Evolutionary conservation across 2,329 filamentous ascomycete genomes (phyloP).

Genomic region (Corinectria fuckeliana): DNA sequence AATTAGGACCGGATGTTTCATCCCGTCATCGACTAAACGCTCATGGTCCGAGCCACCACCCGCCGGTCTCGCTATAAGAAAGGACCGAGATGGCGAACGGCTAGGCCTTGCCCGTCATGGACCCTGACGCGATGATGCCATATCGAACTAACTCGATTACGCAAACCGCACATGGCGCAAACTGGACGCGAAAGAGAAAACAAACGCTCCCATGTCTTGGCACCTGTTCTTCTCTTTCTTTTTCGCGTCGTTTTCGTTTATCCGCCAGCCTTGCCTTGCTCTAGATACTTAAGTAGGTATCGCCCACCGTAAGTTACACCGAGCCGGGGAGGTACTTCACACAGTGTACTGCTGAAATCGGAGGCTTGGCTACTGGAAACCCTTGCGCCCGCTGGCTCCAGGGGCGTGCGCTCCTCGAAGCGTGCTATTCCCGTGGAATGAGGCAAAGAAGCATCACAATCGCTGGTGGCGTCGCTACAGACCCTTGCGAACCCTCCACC

Average conservation of each 20-base stretch:
- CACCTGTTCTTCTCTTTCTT: not conserved
- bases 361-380: conserved; percentile 5
- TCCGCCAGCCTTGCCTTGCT: not conserved
- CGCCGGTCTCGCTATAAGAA: conserved; percentile 13
- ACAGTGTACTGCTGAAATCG: no score
- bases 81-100: not conserved
- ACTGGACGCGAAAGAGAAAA: not conserved
- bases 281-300: no score
- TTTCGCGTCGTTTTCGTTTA: not conserved
- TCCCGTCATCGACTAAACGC: not conserved
- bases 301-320: not conserved
- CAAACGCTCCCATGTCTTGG: not conserved
- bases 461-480: conserved; percentile 22
- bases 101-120: not conserved
- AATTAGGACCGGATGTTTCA: no score
- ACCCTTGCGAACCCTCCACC: not conserved
- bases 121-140: conserved; percentile 14
- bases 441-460: conserved; percentile 11
- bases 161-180: conserved; percentile 4
- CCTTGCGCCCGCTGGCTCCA: conserved; percentile 10
- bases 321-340: no score
- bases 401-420: not conserved
- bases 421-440: conserved; percentile 26
- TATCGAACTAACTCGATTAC: conserved; percentile 7
- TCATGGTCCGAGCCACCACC: not conserved